Conservation (phyloP, 495 filamentous ascomycete genomes). For the Tuber borchii region DNA sequence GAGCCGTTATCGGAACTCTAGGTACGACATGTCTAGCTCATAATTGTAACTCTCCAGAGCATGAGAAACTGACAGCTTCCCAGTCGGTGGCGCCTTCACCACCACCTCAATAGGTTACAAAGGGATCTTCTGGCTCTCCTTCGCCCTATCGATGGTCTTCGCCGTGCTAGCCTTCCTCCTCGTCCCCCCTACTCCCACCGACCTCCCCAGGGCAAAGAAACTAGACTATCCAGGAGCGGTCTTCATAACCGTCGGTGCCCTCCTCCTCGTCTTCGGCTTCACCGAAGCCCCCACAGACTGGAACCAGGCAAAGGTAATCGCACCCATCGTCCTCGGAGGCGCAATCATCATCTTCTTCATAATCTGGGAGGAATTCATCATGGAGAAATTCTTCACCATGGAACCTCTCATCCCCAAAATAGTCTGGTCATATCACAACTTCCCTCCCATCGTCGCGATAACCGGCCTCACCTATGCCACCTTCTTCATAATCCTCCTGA, state of each 20-base stretch:
- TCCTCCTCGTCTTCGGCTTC: slow-evolving; percentile 28
- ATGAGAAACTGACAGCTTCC: slow-evolving; percentile 6
- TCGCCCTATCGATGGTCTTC: slow-evolving; percentile 16
- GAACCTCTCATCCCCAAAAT: slow-evolving; percentile 19
- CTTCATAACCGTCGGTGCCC: slow-evolving; percentile 18
- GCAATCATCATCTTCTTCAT: slow-evolving; percentile 14
- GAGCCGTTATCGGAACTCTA: slow-evolving; percentile 18
- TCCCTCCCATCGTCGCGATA: slow-evolving; percentile 9
- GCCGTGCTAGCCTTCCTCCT: slow-evolving; percentile 14
- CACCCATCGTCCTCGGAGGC: slow-evolving; percentile 16
- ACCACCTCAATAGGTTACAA: slow-evolving; percentile 18
- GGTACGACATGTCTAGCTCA: background rate
- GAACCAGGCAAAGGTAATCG: slow-evolving; percentile 16
- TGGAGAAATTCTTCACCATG: slow-evolving; percentile 10
- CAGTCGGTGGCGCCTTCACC: slow-evolving; percentile 22
- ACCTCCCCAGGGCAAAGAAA: slow-evolving; percentile 13
- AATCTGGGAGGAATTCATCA: slow-evolving; percentile 19
- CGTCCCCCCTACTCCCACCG: slow-evolving; percentile 12
- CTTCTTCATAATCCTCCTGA: slow-evolving; percentile 18
- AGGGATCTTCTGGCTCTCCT: slow-evolving; percentile 21
- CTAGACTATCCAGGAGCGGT: slow-evolving; percentile 21
- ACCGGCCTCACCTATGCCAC: slow-evolving; percentile 21
- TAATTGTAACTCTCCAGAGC: background rate
- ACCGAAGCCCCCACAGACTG: slow-evolving; percentile 20
- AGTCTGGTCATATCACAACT: slow-evolving; percentile 24